Evolutionary conservation across 2,329 filamentous ascomycete genomes (phyloP), one percentile per base, ranked within the genome.

Genomic region (Cordyceps militaris): DNA sequence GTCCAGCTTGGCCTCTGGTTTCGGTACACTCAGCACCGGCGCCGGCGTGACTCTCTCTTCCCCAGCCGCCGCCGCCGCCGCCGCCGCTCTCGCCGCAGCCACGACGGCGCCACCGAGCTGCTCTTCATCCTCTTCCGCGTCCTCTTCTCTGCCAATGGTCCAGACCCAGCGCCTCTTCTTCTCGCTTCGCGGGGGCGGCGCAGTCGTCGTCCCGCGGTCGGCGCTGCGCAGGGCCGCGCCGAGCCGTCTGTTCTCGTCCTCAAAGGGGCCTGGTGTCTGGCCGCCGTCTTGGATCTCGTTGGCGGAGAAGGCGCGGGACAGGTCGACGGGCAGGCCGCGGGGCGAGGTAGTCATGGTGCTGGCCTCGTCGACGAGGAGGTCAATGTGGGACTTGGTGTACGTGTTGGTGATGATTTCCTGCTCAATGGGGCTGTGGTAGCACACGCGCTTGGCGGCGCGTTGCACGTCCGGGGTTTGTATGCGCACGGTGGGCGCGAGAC

Each of bases 81-180:
- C 50, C 43, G 61, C 36, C 34, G 54, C 30, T 23, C 26, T 13
- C 49, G 47, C 38, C 23, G 53, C 9, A 0, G 76, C 75, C 14
- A 73, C 70, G 21, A 77, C 68, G 2, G 76, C 74, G 1, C 73
- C 76, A 36, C 73, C 74, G 4, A 76, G 67, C 14, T 46, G 46
- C 32, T 73, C 70, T 57, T 74, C 71, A 49, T 76, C 71, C 14
- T 74, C 71, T 14, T 76, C 71, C 7, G 71, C 73, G 2, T 72
- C 74, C 8, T 78, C 76, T 1, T 81, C 79, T 59, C 78, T 76
- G 3, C 79, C 81, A 46, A 87, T 85, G 1, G 84, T 86, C 84
- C 84, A 86, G 36, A 84, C 80, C 84, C 83, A 86, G 44, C 79
- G 79, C 13, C 83, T 74, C 69, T 81, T 84, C 76, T 83, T 85